Percentiles rank a stretch among this genome's conserved stretches.
These are phyloP conservation scores for Linnemannia elongata DNA, from an alignment of 192 early-diverging fungal species.

Conservation along the genomic window DNA sequence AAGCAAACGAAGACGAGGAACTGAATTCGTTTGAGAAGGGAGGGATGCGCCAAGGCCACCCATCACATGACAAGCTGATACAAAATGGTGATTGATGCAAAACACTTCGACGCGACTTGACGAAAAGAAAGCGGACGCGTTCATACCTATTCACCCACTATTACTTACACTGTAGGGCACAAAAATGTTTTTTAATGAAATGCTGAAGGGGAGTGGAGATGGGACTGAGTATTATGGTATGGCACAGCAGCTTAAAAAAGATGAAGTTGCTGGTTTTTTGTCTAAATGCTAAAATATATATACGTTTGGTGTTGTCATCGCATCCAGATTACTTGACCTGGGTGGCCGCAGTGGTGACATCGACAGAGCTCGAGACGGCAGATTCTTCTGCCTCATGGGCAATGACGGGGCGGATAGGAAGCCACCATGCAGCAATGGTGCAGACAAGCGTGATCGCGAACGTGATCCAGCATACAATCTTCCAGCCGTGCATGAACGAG, in stretches of 20 bases:
- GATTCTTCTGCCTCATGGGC: constrained; percentile 22
- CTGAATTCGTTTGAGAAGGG: too few relatives aligned
- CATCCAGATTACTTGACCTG: not conserved
- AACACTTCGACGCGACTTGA: too few relatives aligned
- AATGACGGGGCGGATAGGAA: constrained; percentile 37
- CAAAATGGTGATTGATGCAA: too few relatives aligned
- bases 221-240: not conserved
- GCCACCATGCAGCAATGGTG: constrained; percentile 31
- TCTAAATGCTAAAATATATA: not conserved
- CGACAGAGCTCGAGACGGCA: constrained; percentile 10
- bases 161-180: not conserved
- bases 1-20: too few relatives aligned
- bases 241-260: not conserved
- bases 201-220: not conserved
- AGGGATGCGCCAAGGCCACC: too few relatives aligned
- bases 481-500: constrained; percentile 51
- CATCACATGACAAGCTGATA: too few relatives aligned
- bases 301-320: not conserved
- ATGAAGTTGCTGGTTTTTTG: not conserved
- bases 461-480: constrained; percentile 48
- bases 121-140: too few relatives aligned
- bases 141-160: not conserved
- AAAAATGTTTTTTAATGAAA: not conserved
- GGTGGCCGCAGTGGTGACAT: too few relatives aligned
- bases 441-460: constrained; percentile 48